These are phyloP conservation scores for Glomus cerebriforme DNA, from an alignment of 192 early-diverging fungal genomes.

Conservation along the genomic window DNA sequence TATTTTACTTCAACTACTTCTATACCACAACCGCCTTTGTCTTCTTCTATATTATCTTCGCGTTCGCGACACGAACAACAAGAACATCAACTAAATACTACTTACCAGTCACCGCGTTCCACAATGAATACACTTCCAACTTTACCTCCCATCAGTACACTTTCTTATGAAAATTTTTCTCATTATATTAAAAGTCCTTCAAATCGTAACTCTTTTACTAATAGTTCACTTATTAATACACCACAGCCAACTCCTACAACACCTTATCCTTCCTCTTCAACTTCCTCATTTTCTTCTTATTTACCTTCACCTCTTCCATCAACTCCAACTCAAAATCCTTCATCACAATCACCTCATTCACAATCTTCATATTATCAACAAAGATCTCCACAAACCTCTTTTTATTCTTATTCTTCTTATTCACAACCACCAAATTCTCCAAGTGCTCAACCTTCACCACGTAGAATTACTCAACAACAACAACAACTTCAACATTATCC, in stretches of 20 bases:
- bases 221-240: not conserved
- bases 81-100: not conserved
- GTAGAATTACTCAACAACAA: not conserved
- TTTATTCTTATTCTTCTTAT: not conserved
- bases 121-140: slow-evolving; percentile 11
- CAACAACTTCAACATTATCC: not conserved
- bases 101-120: not conserved
- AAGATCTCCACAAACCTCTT: not conserved
- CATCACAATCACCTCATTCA: not conserved
- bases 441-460: not conserved
- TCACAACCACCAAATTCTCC: not conserved
- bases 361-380: not conserved
- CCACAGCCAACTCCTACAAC: not conserved
- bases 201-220: not conserved
- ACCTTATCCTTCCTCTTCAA: not conserved
- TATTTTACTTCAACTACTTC: not conserved
- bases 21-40: not conserved
- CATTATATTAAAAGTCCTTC: not conserved
- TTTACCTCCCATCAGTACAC: slow-evolving; percentile 21
- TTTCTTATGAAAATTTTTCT: not conserved
- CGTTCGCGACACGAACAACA: slow-evolving; percentile 6
- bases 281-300: slow-evolving; percentile 1
- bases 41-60: not conserved
- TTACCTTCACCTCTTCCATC: not conserved
- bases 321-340: not conserved